A percentile compares a stretch with the other conserved stretches of the same genome.
phyloP scores from a whole-genome alignment of 176 grass and related monocot genomes.

The Echinochloa phyllopogon region DNA sequence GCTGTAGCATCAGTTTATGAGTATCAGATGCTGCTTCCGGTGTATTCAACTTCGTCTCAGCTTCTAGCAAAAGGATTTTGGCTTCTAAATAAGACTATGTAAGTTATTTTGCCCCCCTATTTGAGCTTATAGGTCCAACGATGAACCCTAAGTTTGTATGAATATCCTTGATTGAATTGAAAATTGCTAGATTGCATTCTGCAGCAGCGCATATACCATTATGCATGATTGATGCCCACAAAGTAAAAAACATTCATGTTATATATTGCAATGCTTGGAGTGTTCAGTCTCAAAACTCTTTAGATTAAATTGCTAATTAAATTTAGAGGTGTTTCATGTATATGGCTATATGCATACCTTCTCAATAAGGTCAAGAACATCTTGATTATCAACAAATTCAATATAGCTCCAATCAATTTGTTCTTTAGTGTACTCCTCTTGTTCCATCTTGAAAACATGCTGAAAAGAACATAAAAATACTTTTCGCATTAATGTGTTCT shows the following conservation, averaged over 20 bases:
- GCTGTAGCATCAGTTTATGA: background rate
- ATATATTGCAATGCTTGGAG: background rate
- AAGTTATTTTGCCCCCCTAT: background rate
- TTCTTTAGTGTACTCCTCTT: conserved; percentile 99
- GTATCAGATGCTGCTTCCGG: background rate
- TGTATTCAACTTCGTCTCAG: background rate
- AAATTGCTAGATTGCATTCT: background rate
- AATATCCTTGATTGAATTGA: background rate
- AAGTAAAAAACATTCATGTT: background rate
- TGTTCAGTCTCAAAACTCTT: background rate
- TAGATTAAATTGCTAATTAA: conserved; percentile 24
- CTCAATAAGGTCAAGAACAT: conserved; percentile 99
- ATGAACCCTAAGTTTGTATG: background rate
- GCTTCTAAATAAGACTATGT: conserved; percentile 7
- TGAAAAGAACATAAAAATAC: conserved; percentile 58
- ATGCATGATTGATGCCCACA: background rate
- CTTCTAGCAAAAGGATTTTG: background rate
- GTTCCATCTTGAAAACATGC: conserved; percentile 99
- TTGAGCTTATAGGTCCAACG: conserved; percentile 13
- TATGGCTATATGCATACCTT: conserved; percentile 61
- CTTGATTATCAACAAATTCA: conserved; percentile 98
- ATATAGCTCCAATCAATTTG: conserved; percentile 99
- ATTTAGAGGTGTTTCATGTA: conserved; percentile 17
- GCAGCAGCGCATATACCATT: background rate
- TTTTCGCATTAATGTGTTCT: conserved; percentile 41